Evolutionary conservation across 148 eudicot species (phyloP).

Genomic region (Rhododendron ferrugineum): DNA sequence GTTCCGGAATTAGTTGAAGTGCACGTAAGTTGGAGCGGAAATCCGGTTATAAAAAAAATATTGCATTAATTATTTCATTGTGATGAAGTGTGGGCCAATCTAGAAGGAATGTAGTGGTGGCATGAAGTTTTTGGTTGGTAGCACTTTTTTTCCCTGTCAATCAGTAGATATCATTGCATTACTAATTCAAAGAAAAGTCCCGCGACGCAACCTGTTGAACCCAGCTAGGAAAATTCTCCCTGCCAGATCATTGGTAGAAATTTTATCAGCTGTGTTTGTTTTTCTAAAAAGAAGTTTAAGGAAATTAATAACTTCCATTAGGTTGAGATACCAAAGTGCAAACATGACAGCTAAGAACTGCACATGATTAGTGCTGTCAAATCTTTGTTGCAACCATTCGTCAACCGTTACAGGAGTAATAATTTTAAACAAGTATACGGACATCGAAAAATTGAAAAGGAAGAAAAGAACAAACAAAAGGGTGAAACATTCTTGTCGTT

Average conservation of each 20-base stretch:
- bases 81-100: background rate
- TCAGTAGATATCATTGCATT: too few relatives aligned
- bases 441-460: background rate
- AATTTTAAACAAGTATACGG: background rate
- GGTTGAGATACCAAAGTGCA: background rate
- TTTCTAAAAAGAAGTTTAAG: background rate
- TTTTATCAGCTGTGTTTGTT: background rate
- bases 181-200: too few relatives aligned
- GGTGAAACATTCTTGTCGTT: background rate
- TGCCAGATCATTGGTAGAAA: too few relatives aligned
- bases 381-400: background rate
- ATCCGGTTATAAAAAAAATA: too few relatives aligned
- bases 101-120: background rate
- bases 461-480: background rate
- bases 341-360: background rate
- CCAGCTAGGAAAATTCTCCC: too few relatives aligned
- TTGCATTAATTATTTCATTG: background rate
- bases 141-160: background rate
- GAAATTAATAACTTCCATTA: background rate
- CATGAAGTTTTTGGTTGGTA: background rate
- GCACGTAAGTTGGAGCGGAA: too few relatives aligned
- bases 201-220: too few relatives aligned
- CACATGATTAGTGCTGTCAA: background rate
- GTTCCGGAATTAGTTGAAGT: fast-evolving
- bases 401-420: background rate